Conservation (phyloP, 2,329 filamentous ascomycete genomes). For the Stagonosporopsis cucurbitacearum region DNA sequence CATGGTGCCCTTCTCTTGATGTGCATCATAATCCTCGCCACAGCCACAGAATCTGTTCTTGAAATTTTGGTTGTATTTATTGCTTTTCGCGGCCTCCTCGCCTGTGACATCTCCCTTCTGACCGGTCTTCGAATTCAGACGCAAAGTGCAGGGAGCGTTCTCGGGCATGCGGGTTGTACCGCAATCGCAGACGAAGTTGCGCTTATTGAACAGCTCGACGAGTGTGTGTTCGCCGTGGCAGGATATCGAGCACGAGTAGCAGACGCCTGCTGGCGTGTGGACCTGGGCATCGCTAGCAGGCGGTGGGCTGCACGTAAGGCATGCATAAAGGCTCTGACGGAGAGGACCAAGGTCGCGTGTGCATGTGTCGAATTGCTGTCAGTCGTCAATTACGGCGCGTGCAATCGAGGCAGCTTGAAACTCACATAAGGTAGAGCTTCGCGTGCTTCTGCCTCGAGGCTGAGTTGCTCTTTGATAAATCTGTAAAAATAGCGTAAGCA, state of each 20-base stretch:
- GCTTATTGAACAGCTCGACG: constrained; percentile 94
- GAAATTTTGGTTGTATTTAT: constrained; percentile 97
- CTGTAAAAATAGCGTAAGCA: constrained; percentile 52
- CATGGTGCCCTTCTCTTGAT: constrained; percentile 95
- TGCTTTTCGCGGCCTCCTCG: constrained; percentile 73
- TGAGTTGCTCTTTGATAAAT: constrained; percentile 87
- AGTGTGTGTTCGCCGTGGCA: constrained; percentile 95
- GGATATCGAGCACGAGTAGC: constrained; percentile 95
- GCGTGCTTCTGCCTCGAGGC: constrained; percentile 91
- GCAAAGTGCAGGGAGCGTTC: constrained; percentile 76
- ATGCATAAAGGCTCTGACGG: constrained; percentile 89
- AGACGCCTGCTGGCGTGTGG: constrained; percentile 80
- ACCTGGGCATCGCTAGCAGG: constrained; percentile 67
- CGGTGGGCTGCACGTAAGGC: constrained; percentile 88
- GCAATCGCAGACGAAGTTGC: constrained; percentile 96
- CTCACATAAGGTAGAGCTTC: constrained; percentile 91
- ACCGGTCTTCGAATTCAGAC: constrained; percentile 74
- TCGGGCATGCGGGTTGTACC: constrained; percentile 80
- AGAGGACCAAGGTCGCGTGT: constrained; percentile 88
- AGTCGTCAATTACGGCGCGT: constrained; percentile 20
- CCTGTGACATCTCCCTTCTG: constrained; percentile 78
- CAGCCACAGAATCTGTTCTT: constrained; percentile 92
- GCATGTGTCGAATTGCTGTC: constrained; percentile 88
- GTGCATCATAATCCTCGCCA: constrained; percentile 82
- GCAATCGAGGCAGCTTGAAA: constrained; percentile 9